Evolutionary conservation across 257 asterid species (phyloP).

Genomic region (Scutellaria galericulata): DNA sequence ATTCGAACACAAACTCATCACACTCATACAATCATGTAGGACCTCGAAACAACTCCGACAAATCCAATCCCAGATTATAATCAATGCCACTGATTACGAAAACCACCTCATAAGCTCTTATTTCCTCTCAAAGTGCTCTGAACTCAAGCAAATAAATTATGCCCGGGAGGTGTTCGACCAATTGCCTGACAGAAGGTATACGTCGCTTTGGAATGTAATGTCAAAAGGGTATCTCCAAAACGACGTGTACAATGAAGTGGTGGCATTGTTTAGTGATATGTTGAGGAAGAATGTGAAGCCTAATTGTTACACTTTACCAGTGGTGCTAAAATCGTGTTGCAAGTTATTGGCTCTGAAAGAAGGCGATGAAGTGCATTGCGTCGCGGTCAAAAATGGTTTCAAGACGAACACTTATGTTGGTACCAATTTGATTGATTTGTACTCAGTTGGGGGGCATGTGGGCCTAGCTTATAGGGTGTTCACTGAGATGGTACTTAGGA

Average conservation of each 20-base stretch:
- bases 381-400: slow-evolving; percentile 58
- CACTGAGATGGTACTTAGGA: slow-evolving; percentile 69
- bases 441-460: slow-evolving; percentile 49
- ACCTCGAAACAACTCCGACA: slow-evolving; percentile 54
- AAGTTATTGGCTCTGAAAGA: slow-evolving; percentile 55
- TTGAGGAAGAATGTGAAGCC: slow-evolving; percentile 63
- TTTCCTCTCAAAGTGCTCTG: slow-evolving; percentile 58
- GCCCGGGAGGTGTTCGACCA: slow-evolving; percentile 69
- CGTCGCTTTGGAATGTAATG: slow-evolving; percentile 73
- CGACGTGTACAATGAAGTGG: slow-evolving; percentile 45
- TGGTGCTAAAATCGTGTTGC: slow-evolving; percentile 73
- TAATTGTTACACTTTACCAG: slow-evolving; percentile 69
- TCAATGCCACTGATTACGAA: slow-evolving; percentile 46
- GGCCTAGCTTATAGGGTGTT: slow-evolving; percentile 64
- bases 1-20: slow-evolving; percentile 44
- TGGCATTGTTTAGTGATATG: slow-evolving; percentile 60
- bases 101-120: slow-evolving; percentile 55
- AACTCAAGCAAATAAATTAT: slow-evolving; percentile 37
- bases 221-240: slow-evolving; percentile 75
- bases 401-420: slow-evolving; percentile 60
- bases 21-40: slow-evolving; percentile 68
- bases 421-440: slow-evolving; percentile 75
- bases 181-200: slow-evolving; percentile 51
- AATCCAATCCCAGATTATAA: slow-evolving; percentile 68
- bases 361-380: slow-evolving; percentile 71